phyloP scores from a whole-genome alignment of 2,329 filamentous ascomycete species.

The Cyphellophora attinorum region DNA sequence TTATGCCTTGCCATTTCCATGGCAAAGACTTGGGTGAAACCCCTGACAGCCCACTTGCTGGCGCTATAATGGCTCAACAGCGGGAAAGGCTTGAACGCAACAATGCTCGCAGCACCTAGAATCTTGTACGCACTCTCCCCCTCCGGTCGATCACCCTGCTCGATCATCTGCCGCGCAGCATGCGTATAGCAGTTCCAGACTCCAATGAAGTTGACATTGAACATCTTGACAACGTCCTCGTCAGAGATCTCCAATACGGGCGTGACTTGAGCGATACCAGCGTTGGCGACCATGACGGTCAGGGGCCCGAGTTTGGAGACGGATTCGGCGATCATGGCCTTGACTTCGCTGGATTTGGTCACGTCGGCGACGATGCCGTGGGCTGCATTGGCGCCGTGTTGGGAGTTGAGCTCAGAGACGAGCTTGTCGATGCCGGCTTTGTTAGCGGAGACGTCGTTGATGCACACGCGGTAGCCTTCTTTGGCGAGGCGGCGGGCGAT shows the following conservation, averaged over 20 bases:
- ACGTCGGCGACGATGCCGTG: constrained; percentile 52
- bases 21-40: constrained; percentile 56
- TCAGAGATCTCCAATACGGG: constrained; percentile 45
- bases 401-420: constrained; percentile 16
- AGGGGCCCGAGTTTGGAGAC: constrained; percentile 43
- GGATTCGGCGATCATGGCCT: constrained; percentile 40
- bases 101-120: constrained; percentile 34
- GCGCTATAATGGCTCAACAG: constrained; percentile 54
- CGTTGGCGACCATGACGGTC: constrained; percentile 48
- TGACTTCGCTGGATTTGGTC: constrained; percentile 42
- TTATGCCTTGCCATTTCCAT: constrained; percentile 55
- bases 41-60: constrained; percentile 58
- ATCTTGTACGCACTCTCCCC: constrained; percentile 34
- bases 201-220: constrained; percentile 55
- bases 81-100: constrained; percentile 49
- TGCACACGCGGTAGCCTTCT: constrained; percentile 57
- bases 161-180: constrained; percentile 55
- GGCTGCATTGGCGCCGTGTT: constrained; percentile 23
- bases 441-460: constrained; percentile 53
- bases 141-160: constrained; percentile 40
- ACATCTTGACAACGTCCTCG: constrained; percentile 48
- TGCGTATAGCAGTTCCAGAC: constrained; percentile 55
- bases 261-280: constrained; percentile 51
- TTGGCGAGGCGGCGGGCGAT: constrained; percentile 51
- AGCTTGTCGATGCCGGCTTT: constrained; percentile 42